Evolutionary conservation across 2,329 filamentous ascomycete genomes (phyloP), one percentile per base, ranked within the genome.

Genomic region (Westerdykella aurantiaca): DNA sequence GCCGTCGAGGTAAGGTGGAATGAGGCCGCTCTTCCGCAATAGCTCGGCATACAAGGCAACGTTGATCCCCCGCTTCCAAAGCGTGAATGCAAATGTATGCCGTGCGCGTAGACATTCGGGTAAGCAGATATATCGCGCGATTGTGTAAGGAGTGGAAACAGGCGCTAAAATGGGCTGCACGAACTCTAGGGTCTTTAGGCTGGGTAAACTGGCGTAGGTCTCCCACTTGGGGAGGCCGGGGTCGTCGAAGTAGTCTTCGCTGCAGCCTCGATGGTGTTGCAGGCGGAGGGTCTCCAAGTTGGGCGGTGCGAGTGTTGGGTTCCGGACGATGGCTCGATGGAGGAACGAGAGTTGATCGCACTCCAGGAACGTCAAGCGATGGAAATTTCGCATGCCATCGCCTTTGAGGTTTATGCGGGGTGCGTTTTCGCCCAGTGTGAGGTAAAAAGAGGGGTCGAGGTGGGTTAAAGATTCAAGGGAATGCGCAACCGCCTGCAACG

Each of bases 1-100:
- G 39, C 55, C 50, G 37, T 62, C 50, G 1, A 67, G 53, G 40
- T 61, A 64, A 0, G 64, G 64, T 6, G 64, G 64, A 34, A 67
- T 62, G 5, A 62, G 47, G 11, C 39, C 39, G 1, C 41, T 34
- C 7, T 48, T 50, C 18, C 45, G 46, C 21, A 55, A 53, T 10
- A 64, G 45, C 41, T 66, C 59, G 4, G 60, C 50, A 21, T 47
- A 51, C 38, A 64, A 40, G 37, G 48, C 57, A 22, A 64, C 42
- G 31, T 59, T 57, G 44, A 66, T 61, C 14, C 52, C 53, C 16
- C 44, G 45, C 22, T 60, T 55, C 31, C 31, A 53, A 4, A 67
- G 46, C 31, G 51, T 53, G 46, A 54, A 61, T 9, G 48, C 61
- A 13, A 49, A 55, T 2, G 51, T 51, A 34, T 67, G 61, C 2